Conservation (phyloP, 2,329 filamentous ascomycete genomes). For the Neonectria sp. region DNA sequence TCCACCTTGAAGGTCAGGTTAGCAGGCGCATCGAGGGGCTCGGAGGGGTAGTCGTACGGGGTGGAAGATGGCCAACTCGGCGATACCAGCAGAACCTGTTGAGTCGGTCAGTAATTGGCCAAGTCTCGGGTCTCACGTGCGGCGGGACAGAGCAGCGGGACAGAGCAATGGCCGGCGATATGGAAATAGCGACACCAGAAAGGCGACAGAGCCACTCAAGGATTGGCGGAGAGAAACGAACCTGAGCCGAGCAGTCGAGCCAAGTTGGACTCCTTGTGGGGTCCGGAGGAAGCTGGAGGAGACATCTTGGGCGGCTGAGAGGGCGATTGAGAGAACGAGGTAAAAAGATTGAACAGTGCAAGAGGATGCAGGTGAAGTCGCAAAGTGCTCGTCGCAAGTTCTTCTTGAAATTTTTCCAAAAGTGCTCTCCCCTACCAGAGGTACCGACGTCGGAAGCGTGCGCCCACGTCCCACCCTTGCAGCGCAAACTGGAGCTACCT, state of each 20-base stretch:
- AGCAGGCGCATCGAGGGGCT: constrained; percentile 32
- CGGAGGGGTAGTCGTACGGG: constrained; percentile 70
- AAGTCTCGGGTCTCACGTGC: constrained; percentile 15
- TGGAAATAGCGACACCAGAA: not conserved
- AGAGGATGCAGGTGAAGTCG: constrained; percentile 17
- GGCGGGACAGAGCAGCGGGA: constrained; percentile 8
- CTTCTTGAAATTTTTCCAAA: constrained; percentile 47
- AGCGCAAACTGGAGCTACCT: not conserved
- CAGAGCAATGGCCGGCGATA: not conserved
- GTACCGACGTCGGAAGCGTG: constrained; percentile 47
- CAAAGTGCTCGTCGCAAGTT: constrained; percentile 15
- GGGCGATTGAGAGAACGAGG: constrained; percentile 16
- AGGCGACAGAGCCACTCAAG: not conserved
- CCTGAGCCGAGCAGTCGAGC: constrained; percentile 94
- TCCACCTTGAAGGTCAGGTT: constrained; percentile 76
- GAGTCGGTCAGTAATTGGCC: constrained; percentile 39
- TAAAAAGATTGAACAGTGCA: constrained; percentile 9
- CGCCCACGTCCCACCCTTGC: constrained; percentile 10
- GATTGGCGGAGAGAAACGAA: constrained; percentile 57
- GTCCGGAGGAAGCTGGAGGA: constrained; percentile 63
- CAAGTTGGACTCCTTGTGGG: constrained; percentile 87
- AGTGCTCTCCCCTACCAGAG: constrained; percentile 39
- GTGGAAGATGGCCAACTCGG: constrained; percentile 94
- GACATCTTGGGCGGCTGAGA: constrained; percentile 66
- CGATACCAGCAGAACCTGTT: constrained; percentile 90